Percentiles rank a stretch among this genome's conserved stretches.
Evolutionary conservation across 371 early-diverging fungal genomes (phyloP).

Genomic region (Mortierella sp.): DNA sequence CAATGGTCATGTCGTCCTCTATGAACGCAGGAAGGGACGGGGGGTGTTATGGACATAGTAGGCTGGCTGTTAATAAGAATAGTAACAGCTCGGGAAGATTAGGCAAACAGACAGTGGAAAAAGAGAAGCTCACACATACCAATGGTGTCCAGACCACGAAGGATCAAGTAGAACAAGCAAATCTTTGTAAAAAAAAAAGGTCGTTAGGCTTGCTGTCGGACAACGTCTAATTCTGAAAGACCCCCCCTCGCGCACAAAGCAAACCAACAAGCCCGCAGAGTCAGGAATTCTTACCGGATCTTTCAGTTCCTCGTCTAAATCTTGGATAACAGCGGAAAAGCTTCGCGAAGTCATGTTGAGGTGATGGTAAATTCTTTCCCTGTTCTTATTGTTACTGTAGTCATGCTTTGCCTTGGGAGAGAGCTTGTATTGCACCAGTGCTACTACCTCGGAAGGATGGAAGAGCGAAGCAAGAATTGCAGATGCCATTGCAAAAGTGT

Average conservation of each 20-base stretch:
- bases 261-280: not conserved
- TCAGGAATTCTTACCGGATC: constrained; percentile 74
- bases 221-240: constrained; percentile 4
- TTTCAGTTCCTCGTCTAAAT: constrained; percentile 88
- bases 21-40: constrained; percentile 9
- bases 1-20: constrained; percentile 97
- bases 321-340: constrained; percentile 95
- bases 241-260: not conserved
- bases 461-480: constrained; percentile 71
- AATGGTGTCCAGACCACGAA: constrained; percentile 96
- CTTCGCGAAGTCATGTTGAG: constrained; percentile 94
- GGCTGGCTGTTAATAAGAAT: not conserved
- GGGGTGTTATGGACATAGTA: not conserved
- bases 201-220: too few relatives aligned
- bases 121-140: constrained; percentile 48
- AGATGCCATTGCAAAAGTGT: constrained; percentile 34
- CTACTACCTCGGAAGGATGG: constrained; percentile 88
- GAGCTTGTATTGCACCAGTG: constrained; percentile 83
- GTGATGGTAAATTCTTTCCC: constrained; percentile 87
- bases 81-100: not conserved
- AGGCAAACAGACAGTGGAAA: not conserved
- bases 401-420: constrained; percentile 61
- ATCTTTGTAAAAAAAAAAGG: constrained; percentile 52
- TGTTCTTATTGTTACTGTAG: constrained; percentile 65
- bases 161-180: constrained; percentile 92